Base-by-base conservation (phyloP, 441 rosid genomes). In the Jatropha multifida region DNA sequence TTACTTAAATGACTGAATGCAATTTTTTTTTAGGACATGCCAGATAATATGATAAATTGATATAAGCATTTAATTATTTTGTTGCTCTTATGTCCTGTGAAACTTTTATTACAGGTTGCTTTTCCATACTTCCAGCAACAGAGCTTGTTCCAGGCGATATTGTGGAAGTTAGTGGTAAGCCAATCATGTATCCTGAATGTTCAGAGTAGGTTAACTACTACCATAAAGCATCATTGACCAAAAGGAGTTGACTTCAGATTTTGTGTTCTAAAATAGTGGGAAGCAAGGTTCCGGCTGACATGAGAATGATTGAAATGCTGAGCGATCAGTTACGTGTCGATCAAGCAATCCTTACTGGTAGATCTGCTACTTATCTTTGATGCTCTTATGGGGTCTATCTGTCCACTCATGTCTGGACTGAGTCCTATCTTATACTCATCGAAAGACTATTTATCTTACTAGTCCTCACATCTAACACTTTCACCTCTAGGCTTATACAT, bases 321-420 rank as follows among this genome's bases (percentile, higher is more conserved):
- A 93, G 93, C 83, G 88, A 88, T 82, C 93, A 86, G 76, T 86
- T 96, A 74, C 93, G 97, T 74, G 96, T 92, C 78, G 99, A 96
- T 89, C 99, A 96, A 88, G 98, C 99, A 78, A 93, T 96, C 85
- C 92, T 96, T 68, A 96, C 99, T 79, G 99, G 99, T 93, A 86
- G 61, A 56, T 74, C 67, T 65, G 49, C 78, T 73, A 18, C 44
- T 44, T 2, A 40, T 52, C 38, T 65, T 42, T 23, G 20, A 23
- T 76, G 11, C 13, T 58, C 13, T 55, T 55, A 20, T 58, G 32
- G 26, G 61, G 20, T 54, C 58, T 18, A 18, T 54, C 6, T 54
- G 58, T 54, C 23, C 58, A 54, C 20, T 54, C 20, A 52, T 17
- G 14, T 52, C 20, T 52, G 56, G 69, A 65, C 49, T 23, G 1